phyloP scores from a whole-genome alignment of 2,329 filamentous ascomycete species.

The Epichloe sylvatica region DNA sequence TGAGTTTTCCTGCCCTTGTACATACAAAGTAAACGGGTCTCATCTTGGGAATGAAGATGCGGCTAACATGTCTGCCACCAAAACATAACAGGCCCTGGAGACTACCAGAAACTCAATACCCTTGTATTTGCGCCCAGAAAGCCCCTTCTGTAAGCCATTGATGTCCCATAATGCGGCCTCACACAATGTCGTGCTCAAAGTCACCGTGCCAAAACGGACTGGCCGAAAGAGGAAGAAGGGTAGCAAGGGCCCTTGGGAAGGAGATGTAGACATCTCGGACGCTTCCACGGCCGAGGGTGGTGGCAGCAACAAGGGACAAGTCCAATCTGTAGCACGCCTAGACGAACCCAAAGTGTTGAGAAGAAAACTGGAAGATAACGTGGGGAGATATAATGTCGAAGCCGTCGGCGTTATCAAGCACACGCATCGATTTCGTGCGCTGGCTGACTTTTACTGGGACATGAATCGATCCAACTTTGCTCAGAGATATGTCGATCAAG shows the following conservation, averaged over 20 bases:
- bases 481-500: constrained; percentile 52
- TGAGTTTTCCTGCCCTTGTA: constrained; percentile 11
- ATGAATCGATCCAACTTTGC: constrained; percentile 56
- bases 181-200: constrained; percentile 73
- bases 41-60: neutral
- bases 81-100: constrained; percentile 30
- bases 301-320: constrained; percentile 9
- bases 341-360: constrained; percentile 43
- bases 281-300: constrained; percentile 4
- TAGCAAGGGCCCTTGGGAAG: constrained; percentile 50
- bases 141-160: constrained; percentile 64
- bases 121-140: constrained; percentile 66
- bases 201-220: constrained; percentile 76
- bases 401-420: constrained; percentile 59
- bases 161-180: constrained; percentile 61
- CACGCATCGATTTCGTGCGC: constrained; percentile 75
- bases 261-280: constrained; percentile 23
- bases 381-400: constrained; percentile 50
- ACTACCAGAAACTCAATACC: constrained; percentile 40
- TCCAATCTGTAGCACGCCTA: constrained; percentile 30
- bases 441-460: constrained; percentile 79
- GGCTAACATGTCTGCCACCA: neutral
- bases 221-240: constrained; percentile 76
- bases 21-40: neutral
- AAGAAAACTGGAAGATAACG: constrained; percentile 57